A percentile compares a stretch with the other conserved stretches of the same genome.
phyloP scores from a whole-genome alignment of 148 eudicot genomes.

The Selenicereus undatus region DNA sequence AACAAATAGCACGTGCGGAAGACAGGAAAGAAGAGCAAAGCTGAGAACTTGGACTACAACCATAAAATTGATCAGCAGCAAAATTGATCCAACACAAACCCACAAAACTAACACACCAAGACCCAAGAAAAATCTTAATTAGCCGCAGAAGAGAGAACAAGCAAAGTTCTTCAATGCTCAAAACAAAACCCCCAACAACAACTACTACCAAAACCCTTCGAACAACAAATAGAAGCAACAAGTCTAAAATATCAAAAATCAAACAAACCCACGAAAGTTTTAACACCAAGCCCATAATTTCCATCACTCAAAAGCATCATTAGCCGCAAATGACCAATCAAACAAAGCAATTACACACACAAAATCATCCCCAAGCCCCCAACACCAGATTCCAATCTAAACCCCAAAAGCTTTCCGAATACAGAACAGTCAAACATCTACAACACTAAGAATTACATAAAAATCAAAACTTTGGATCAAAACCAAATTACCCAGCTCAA shows the following conservation, averaged over 20 bases:
- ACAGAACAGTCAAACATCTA: not conserved
- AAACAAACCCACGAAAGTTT: not conserved
- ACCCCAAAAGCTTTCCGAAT: not conserved
- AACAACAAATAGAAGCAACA: not conserved
- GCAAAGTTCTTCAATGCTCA: not conserved
- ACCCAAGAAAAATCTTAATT: too few species aligned
- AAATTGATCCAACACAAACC: not conserved
- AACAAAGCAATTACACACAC: not conserved
- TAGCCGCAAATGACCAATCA: not conserved
- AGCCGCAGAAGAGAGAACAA: not conserved
- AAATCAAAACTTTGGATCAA: not conserved
- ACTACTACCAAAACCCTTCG: too few species aligned
- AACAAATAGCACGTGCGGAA: not conserved
- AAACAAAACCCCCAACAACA: too few species aligned
- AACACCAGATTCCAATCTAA: not conserved
- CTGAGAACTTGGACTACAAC: not conserved
- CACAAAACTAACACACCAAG: too few species aligned
- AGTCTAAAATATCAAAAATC: not conserved
- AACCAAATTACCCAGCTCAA: not conserved
- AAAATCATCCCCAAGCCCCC: not conserved
- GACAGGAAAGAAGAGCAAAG: not conserved
- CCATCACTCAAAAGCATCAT: not conserved
- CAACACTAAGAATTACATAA: not conserved
- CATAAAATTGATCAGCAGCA: not conserved
- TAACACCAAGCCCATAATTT: too few species aligned